Evolutionary conservation across 331 rosid genomes (phyloP).

Genomic region (Spiraea crenata): DNA sequence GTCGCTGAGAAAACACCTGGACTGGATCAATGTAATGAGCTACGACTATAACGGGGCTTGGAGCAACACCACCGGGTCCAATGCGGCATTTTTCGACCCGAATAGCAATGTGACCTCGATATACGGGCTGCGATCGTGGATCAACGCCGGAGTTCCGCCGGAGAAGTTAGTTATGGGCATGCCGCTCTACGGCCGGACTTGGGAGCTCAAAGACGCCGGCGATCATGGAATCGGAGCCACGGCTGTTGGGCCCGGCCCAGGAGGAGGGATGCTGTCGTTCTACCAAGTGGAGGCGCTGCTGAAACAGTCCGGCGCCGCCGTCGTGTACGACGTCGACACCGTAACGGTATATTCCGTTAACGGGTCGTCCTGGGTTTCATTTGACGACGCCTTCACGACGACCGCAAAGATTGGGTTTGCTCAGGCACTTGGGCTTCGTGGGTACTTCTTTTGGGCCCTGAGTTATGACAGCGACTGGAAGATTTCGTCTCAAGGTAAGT

Average conservation of each 20-base stretch:
- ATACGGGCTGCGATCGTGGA: slow-evolving; percentile 66
- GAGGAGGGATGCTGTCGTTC: slow-evolving; percentile 34
- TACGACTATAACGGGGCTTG: slow-evolving; percentile 59
- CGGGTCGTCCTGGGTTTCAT: slow-evolving; percentile 53
- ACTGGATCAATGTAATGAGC: slow-evolving; percentile 66
- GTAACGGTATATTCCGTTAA: slow-evolving; percentile 45
- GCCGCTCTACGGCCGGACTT: slow-evolving; percentile 56
- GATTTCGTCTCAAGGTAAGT: slow-evolving; percentile 56
- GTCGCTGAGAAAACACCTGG: slow-evolving; percentile 40
- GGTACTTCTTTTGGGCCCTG: slow-evolving; percentile 85
- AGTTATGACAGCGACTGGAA: slow-evolving; percentile 48
- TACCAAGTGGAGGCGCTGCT: slow-evolving; percentile 42
- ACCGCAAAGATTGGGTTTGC: slow-evolving; percentile 55
- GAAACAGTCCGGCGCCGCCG: slow-evolving; percentile 10
- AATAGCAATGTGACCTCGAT: slow-evolving; percentile 29
- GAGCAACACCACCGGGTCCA: slow-evolving; percentile 57
- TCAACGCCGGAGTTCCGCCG: slow-evolving; percentile 35
- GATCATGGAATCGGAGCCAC: slow-evolving; percentile 43
- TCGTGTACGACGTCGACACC: slow-evolving; percentile 55
- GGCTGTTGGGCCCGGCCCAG: slow-evolving; percentile 49
- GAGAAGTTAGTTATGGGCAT: slow-evolving; percentile 60
- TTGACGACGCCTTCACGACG: slow-evolving; percentile 37
- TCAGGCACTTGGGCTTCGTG: slow-evolving; percentile 61
- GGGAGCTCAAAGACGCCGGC: slow-evolving; percentile 46
- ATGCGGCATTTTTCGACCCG: slow-evolving; percentile 50